Base-by-base conservation (phyloP, 306 rosid species). In the Mimosa bimucronata region DNA sequence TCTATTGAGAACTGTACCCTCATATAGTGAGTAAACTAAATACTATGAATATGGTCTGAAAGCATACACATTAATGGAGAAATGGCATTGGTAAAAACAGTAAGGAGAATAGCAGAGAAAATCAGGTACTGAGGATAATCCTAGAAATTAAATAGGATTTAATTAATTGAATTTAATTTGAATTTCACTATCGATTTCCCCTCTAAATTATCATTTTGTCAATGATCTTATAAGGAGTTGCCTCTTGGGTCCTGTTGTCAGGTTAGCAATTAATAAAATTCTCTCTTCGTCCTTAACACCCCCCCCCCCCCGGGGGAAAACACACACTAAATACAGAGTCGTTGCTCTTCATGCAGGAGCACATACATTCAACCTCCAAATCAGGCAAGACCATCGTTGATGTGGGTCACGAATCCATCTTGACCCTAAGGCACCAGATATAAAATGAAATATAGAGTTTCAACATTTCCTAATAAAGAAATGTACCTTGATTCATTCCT, bases 401-500 rank as follows among this genome's bases (percentile, higher is more conserved):
- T 21, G 64, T 5, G 30, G 7, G 15, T 57, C 64, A 23, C 14
- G 1, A 21, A 57, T 9, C 15, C 64, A 23, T 57, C 64, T 23
- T 57, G 29, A 28, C 64, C 30, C 64, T 57, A 10, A 21, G 30
- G 64, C 31, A 9, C 14, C 60, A 21, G 4, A 55, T 21, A 9
- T 55, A 9, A 48, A 71, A 72, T 6, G 52, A 38, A 40, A 21
- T 12, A 40, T 18, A 37, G 10, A 67, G 12, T 9, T 38, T n/a
- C 19, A 67, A 67, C 26, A 13, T 67, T n/a, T 11, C 25, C 14
- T 11, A 25, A 12, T 26, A 57, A 57, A 66, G 70, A 25, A 53
- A 46, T 81, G 48, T 82, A 90, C 98, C 98, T 93, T 82, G 92
- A 30, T 62, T 88, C 77, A 81, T 61, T 78, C 83, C 87, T 48